Evolutionary conservation across 768 basidiomycete genomes (phyloP).

Genomic region (Agaricus subrufescens): DNA sequence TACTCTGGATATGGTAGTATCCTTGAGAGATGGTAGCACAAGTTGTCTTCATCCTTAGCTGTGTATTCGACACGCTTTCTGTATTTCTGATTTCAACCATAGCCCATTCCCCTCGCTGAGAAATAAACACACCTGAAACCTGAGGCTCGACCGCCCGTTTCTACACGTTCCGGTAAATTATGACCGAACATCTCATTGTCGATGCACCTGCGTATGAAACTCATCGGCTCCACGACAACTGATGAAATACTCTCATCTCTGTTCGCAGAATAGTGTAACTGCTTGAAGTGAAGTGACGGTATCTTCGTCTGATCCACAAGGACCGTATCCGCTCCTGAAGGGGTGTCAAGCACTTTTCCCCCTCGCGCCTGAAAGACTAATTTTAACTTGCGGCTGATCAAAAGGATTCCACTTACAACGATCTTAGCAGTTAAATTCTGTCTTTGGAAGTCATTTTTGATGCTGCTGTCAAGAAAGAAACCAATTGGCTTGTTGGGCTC

Average conservation of each 20-base stretch:
- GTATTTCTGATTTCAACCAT: not conserved
- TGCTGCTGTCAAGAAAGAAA: conserved; percentile 31
- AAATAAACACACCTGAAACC: not conserved
- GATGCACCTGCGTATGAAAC: conserved; percentile 25
- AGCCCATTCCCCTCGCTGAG: not conserved
- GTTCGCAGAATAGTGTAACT: conserved; percentile 15
- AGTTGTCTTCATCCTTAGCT: conserved; percentile 29
- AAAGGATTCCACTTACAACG: conserved; percentile 21
- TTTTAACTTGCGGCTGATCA: not conserved
- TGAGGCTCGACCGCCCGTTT: conserved; percentile 24
- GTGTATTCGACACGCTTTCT: conserved; percentile 28
- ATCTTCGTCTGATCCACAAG: conserved; percentile 12
- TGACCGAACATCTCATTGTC: conserved; percentile 16
- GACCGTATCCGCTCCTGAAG: conserved; percentile 19
- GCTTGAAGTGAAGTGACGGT: conserved; percentile 5
- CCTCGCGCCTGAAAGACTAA: conserved; percentile 20
- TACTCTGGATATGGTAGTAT: conserved; percentile 25
- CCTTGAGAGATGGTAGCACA: conserved; percentile 32
- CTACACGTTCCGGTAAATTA: conserved; percentile 9
- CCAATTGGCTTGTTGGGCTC: conserved; percentile 20
- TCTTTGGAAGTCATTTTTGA: conserved; percentile 17
- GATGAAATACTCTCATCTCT: conserved; percentile 10
- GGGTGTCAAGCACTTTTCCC: conserved; percentile 18
- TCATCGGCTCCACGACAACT: conserved; percentile 20
- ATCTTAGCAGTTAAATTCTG: conserved; percentile 23